Base-by-base conservation (phyloP, 805 yeast species). In the Groenewaldozyma salmanticensis region DNA sequence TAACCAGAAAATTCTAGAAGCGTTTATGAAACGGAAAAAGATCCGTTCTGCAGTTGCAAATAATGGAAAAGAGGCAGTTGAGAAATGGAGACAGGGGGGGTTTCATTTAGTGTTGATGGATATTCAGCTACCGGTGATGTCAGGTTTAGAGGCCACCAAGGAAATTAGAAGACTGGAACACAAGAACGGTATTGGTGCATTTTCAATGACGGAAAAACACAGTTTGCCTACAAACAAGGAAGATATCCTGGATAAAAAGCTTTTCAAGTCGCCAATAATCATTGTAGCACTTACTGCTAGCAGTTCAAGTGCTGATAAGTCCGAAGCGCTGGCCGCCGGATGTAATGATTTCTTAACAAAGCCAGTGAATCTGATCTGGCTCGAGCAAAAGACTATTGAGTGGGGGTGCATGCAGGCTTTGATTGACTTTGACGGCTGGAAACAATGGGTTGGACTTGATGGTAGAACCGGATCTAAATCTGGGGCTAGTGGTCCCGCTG, bases 351-450 rank as follows among this genome's bases (percentile, higher is more conserved):
- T 81, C 64, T 64, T 92, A 51, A 92, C 96, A 6, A 92, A 92
- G 52, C 99, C 99, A 0, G 97, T 92, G 5, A 90, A 87, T 52
- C 67, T 90, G 51, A 84, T 77, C 37, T 92, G 99, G 99, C 67
- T 92, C 36, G 84, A 87, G 53, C 85, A 84, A 55, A 92, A 92
- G 62, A 83, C 92, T 31, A 51, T 57, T 31, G 96, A 90, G 61
- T 92, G 97, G 97, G 97, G 98, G 0, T 90, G 97, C 61, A 90
- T 90, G 97, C 98, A 90, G 63, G 96, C 96, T 1, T 65, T 90
- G 38, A 88, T 90, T 58, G 94, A 90, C 61, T 90, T 82, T 60
- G 96, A 92, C 58, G 90, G 94, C 31, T 92, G 96, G 94, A 59
- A 63, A 42, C 53, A 61, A 37, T 66, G 71, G 71, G 45, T 42